Base-by-base conservation (phyloP, 805 yeast species). In the Yamadazyma tumulicola region DNA sequence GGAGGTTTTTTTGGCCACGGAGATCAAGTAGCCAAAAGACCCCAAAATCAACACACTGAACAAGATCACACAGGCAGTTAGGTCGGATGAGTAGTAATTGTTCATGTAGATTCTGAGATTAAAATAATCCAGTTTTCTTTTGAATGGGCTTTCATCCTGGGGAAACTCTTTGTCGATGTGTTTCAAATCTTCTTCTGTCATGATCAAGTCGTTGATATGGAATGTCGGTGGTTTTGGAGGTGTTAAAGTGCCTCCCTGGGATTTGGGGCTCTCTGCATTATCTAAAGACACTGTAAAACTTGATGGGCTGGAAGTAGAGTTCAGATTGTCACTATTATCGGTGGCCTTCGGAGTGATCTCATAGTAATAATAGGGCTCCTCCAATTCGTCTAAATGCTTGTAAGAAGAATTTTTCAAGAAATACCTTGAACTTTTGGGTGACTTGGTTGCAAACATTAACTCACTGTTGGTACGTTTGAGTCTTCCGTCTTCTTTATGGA, bases 301-400 rank as follows among this genome's bases (percentile, higher is more conserved):
- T 5, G 29, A 26, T 11, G 8, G 8, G n/a, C 19, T 26, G 5
- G 29, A 26, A 7, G 12, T 25, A 25, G 27, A 8, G 13, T 11
- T 21, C n/a, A n/a, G n/a, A n/a, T n/a, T n/a, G n/a, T n/a, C n/a
- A 11, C 23, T 11, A 8, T 9, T 11, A 9, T 8, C 8, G 10
- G 10, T 11, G 11, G 10, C 23, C 8, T 9, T 8, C n/a, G 13
- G 13, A 24, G 23, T 29, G 13, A 28, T 26, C 8, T 24, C 23
- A 29, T 39, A 45, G 22, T 47, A 47, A 26, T 47, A 47, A 19
- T 34, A 34, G 2, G 49, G 44, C 5, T 38, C 40, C 15, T 40
- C 45, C 29, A 42, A 28, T 12, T 42, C 35, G 13, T 30, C 31
- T 8, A 47, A 24, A n/a, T 39, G 26, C 9, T 35, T 28, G 13